Evolutionary conservation across 345 rosid species (phyloP).

Genomic region (Crucihimalaya himalaica): DNA sequence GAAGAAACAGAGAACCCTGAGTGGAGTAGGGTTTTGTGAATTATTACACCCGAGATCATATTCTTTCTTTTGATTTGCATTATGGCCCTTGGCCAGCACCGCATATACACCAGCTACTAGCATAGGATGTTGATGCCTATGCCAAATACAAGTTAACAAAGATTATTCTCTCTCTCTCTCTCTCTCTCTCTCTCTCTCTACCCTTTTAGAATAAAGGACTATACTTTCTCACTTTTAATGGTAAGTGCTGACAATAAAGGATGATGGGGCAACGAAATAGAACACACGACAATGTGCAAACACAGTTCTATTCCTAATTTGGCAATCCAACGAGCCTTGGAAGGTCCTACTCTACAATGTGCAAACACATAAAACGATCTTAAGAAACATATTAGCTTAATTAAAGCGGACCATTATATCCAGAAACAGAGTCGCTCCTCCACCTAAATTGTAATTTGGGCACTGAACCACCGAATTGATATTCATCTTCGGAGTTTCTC

Average conservation of each 20-base stretch:
- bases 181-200: neutral
- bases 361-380: neutral
- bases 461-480: conserved; percentile 15
- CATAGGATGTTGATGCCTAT: conserved; percentile 23
- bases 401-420: neutral
- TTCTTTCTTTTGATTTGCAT: neutral
- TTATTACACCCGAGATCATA: neutral
- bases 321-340: conserved; percentile 66
- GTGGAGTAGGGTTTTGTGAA: neutral
- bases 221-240: conserved; percentile 16
- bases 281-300: too few relatives aligned
- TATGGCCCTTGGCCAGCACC: neutral
- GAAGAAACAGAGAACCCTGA: neutral
- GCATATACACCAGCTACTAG: conserved; percentile 5
- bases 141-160: neutral
- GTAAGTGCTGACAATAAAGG: neutral
- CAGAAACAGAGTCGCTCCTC: conserved; percentile 30
- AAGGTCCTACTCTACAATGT: conserved; percentile 36
- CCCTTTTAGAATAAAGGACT: neutral
- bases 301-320: conserved; percentile 50
- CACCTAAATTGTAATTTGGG: conserved; percentile 36
- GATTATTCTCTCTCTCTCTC: neutral
- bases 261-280: neutral
- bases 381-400: neutral
- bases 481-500: too few relatives aligned